These are phyloP conservation scores for Chalaropsis ovoidea DNA, from an alignment of 2,329 filamentous ascomycete genomes.

Conservation along the genomic window DNA sequence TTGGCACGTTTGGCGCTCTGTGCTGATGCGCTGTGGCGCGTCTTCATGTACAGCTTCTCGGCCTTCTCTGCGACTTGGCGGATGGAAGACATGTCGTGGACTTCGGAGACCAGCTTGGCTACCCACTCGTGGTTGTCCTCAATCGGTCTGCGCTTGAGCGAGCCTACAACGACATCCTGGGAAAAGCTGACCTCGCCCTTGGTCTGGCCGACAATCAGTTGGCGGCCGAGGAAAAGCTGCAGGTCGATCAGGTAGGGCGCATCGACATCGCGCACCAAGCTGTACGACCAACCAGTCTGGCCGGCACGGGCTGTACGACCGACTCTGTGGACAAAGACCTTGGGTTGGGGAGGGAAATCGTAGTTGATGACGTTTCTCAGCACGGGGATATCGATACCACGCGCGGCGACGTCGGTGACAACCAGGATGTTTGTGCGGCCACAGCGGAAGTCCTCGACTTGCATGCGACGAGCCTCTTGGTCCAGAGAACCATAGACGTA, in stretches of 20 bases:
- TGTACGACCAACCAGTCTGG: slow-evolving; percentile 88
- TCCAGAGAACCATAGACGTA: slow-evolving; percentile 93
- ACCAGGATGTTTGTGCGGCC: slow-evolving; percentile 84
- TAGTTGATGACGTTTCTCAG: slow-evolving; percentile 98
- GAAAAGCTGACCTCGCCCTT: slow-evolving; percentile 58
- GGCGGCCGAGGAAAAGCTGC: slow-evolving; percentile 85
- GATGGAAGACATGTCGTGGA: slow-evolving; percentile 61
- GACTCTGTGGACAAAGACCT: slow-evolving; percentile 92
- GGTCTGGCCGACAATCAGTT: slow-evolving; percentile 63
- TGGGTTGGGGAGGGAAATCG: slow-evolving; percentile 92
- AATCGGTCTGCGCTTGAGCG: slow-evolving; percentile 60
- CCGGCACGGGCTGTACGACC: slow-evolving; percentile 92
- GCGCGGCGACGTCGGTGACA: slow-evolving; percentile 89
- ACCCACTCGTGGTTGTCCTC: slow-evolving; percentile 74
- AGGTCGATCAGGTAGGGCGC: slow-evolving; percentile 86
- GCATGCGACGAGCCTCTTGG: slow-evolving; percentile 81
- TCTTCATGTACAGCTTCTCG: slow-evolving; percentile 84
- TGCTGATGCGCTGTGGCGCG: slow-evolving; percentile 76
- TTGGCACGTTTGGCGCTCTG: slow-evolving; percentile 86
- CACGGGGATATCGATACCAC: slow-evolving; percentile 95
- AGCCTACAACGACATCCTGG: slow-evolving; percentile 73
- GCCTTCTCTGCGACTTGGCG: slow-evolving; percentile 71
- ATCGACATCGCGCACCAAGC: slow-evolving; percentile 76
- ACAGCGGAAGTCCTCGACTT: slow-evolving; percentile 79
- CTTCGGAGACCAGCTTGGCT: slow-evolving; percentile 64